Percentiles rank a stretch among this genome's conserved stretches.
Conservation (phyloP, 139 green algal genomes). For the Closterium sp. region DNA sequence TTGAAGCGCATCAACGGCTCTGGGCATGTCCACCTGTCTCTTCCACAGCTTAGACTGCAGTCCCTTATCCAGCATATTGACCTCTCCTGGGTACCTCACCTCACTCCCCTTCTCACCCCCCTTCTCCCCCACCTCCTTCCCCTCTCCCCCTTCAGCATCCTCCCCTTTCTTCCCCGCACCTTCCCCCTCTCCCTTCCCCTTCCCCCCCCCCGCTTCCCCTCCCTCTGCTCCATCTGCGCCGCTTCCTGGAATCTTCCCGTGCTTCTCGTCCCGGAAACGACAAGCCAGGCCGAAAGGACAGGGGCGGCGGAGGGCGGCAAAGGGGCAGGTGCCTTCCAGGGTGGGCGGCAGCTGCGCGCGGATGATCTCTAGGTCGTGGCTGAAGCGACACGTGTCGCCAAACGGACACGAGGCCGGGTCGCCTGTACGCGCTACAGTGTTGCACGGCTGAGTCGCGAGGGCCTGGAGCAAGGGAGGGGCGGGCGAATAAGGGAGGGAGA, state of each 20-base stretch:
- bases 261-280: slow-evolving; percentile 21
- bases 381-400: slow-evolving; percentile 34
- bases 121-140: background rate
- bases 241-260: background rate
- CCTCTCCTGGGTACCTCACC: background rate
- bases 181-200: background rate
- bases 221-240: background rate
- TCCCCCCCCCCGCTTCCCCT: background rate
- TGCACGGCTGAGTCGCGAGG: background rate
- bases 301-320: background rate
- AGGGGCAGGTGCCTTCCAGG: slow-evolving; percentile 35
- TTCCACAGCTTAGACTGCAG: slow-evolving; percentile 45
- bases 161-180: background rate
- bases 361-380: slow-evolving; percentile 29
- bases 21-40: background rate
- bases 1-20: slow-evolving; percentile 16
- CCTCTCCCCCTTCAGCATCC: background rate
- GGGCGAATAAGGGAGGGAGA: background rate
- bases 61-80: slow-evolving; percentile 32
- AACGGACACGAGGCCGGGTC: slow-evolving; percentile 25
- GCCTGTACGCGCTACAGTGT: background rate
- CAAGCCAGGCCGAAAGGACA: slow-evolving; percentile 48
- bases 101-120: background rate
- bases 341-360: slow-evolving; percentile 21
- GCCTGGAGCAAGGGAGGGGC: background rate